Base-by-base conservation (phyloP, 75 land plant genomes). In the Isoetes taiwanensis region DNA sequence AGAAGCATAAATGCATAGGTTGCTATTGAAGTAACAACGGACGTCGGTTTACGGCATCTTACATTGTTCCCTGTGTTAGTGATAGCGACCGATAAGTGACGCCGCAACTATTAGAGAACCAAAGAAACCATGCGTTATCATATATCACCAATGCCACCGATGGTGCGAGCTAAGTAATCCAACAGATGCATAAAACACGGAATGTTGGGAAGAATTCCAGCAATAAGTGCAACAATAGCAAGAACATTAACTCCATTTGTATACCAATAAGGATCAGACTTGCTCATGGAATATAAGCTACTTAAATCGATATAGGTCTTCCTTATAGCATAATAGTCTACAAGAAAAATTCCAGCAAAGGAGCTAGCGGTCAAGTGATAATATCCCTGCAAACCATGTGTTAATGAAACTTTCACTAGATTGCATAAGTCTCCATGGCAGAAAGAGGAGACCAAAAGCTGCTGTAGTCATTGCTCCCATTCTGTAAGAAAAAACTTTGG, bases 351-450 rank as follows among this genome's bases (percentile, higher is more conserved):
- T 9, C 87, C 82, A 17, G 84, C 88, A 23, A 90, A 80, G 1
- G 97, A 93, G 0, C 97, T n/a, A n/a, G n/a, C 97, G 64, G 86
- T 19, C 43, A 90, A 58, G 14, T 93, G 87, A 2, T 93, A 86
- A 64, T 86, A 90, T 0, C 97, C 94, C 1, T 86, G 60, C 35
- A 90, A 61, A n/a, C 97, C 97, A 90, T 2, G 93, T 86, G 67
- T 80, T 78, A 11, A 86, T 80, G 62, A 83, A 90, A 43, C 80
- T 80, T 60, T 90, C 81, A 52, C 87, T 86, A 24, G 96, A 80
- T 25, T 72, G 62, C 1, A 90, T 67, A 16, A 90, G 68, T 63
- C 77, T 55, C 97, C 97, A 90, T 0, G 93, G 97, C 67, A 76
- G 84, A 30, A 83, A 80, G 1, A 77, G 53, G 30, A 90, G 61